Evolutionary conservation across 345 rosid genomes (phyloP), one percentile per base, ranked within the genome.

Genomic region (Eucalyptus brandiana): DNA sequence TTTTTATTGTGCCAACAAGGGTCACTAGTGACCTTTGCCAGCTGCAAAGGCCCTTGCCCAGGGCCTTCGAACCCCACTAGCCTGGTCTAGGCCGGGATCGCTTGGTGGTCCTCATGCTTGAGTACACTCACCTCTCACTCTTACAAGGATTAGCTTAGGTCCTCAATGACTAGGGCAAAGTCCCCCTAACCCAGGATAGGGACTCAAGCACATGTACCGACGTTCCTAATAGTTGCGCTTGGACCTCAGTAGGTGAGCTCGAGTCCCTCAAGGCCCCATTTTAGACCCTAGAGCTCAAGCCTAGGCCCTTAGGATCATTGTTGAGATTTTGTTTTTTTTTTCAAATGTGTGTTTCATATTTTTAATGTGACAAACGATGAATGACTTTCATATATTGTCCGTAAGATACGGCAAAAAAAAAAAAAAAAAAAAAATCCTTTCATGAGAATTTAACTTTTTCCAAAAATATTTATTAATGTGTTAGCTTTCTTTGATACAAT

Each of bases 101-200:
- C 56, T 53, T 21, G 58, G 58, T 21, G 56, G 56, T 4, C 0
- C 24, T 18, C 56, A 53, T 18, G 24, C 24, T 53, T 53, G 56
- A 53, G 4, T 21, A 53, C 4, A 1, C 58, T 53, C 24, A 0
- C 2, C 9, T 14, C 23, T 53, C 1, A 0, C 58, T 53, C 23
- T 53, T 53, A 18, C 1, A 0, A 53, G 24, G 58, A 4, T 4
- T 53, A 53, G 16, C 24, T 0, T 53, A 21, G 24, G 58, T 53
- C 9, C 4, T 53, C 24, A 1, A 7, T 19, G 58, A 53, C 58
- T 21, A 19, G 24, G 58, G 24, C 58, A 53, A 19, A 53, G 58
- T 53, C 24, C 58, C 24, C 24, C 9, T 53, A 53, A 8, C 2
- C 24, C 2, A 19, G 10, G 58, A 53, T 53, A 0, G 10, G 24